Evolutionary conservation across 495 filamentous ascomycete species (phyloP).

Genomic region (Daldinia vernicosa): DNA sequence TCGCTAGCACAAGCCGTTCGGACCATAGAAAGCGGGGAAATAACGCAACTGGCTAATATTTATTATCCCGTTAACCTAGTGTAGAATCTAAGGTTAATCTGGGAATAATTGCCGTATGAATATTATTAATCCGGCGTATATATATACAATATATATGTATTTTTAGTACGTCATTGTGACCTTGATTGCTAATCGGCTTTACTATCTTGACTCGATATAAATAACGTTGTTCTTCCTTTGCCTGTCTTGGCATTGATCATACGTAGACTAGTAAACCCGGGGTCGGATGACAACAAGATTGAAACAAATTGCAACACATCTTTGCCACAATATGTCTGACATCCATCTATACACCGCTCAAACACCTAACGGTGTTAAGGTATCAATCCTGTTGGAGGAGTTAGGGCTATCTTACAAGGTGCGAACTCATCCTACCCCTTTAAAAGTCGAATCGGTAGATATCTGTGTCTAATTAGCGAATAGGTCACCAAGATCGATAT

Average conservation of each 20-base stretch:
- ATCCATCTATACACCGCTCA: constrained; percentile 64
- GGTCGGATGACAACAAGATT: constrained; percentile 33
- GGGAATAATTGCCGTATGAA: not conserved
- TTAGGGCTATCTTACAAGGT: constrained; percentile 73
- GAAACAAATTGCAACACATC: constrained; percentile 30
- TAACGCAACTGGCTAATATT: not conserved
- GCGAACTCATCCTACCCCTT: not conserved
- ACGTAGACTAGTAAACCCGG: constrained; percentile 1
- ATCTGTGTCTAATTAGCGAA: constrained; percentile 25
- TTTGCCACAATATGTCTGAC: constrained; percentile 42
- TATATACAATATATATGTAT: not conserved
- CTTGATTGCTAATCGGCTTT: constrained; percentile 38
- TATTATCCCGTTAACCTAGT: not conserved
- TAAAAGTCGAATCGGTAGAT: not conserved
- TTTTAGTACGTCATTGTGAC: constrained; percentile 17
- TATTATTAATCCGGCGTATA: constrained; percentile 27
- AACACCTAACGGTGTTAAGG: constrained; percentile 81
- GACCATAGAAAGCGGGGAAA: not conserved
- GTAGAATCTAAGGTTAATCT: not conserved
- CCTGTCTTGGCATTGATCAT: not conserved
- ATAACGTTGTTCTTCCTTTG: not conserved
- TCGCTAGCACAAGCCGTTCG: not conserved
- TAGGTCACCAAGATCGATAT: constrained; percentile 73
- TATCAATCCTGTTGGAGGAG: constrained; percentile 91
- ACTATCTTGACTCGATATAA: constrained; percentile 16